These are phyloP conservation scores for Pseudopediastrum boryanum DNA, from an alignment of 139 green algal genomes.

Conservation along the genomic window DNA sequence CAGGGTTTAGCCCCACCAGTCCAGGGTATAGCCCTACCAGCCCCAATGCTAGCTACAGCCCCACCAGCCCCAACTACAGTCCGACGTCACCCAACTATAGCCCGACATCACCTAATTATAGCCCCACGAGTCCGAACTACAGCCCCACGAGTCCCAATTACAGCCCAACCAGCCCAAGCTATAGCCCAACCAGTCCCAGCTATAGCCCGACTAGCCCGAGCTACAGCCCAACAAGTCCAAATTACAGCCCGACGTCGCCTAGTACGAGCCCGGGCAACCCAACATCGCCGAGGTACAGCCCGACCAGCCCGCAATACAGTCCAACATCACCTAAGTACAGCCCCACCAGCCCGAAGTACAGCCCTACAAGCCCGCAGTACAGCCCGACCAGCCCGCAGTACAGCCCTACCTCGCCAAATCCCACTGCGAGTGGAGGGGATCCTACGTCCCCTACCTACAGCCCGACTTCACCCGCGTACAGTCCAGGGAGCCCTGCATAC, in stretches of 20 bases:
- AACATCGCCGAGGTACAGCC: slow-evolving; percentile 60
- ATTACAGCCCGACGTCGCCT: slow-evolving; percentile 76
- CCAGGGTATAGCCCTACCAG: slow-evolving; percentile 61
- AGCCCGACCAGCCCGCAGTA: slow-evolving; percentile 63
- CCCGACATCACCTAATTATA: slow-evolving; percentile 60
- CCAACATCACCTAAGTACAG: slow-evolving; percentile 76
- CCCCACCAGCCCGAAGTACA: slow-evolving; percentile 58
- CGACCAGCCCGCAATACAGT: slow-evolving; percentile 68
- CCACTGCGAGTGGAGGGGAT: too few species aligned
- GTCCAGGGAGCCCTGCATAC: slow-evolving; percentile 54
- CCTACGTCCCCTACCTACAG: slow-evolving; percentile 70
- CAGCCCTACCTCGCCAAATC: slow-evolving; percentile 41
- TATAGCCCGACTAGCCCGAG: slow-evolving; percentile 65
- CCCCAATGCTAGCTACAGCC: slow-evolving; percentile 33
- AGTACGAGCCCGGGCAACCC: too few species aligned
- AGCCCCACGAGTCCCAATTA: slow-evolving; percentile 72
- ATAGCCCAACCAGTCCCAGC: slow-evolving; percentile 70
- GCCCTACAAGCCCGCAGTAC: slow-evolving; percentile 69
- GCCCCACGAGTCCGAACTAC: slow-evolving; percentile 60
- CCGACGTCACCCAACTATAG: slow-evolving; percentile 62
- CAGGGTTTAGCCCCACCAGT: slow-evolving; percentile 60
- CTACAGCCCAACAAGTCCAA: slow-evolving; percentile 64
- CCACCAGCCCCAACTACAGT: slow-evolving; percentile 46
- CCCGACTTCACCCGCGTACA: slow-evolving; percentile 69
- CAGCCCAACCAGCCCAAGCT: slow-evolving; percentile 69